Conservation (phyloP, 805 yeast species). For the Tetrapisispora namnaoensis region DNA sequence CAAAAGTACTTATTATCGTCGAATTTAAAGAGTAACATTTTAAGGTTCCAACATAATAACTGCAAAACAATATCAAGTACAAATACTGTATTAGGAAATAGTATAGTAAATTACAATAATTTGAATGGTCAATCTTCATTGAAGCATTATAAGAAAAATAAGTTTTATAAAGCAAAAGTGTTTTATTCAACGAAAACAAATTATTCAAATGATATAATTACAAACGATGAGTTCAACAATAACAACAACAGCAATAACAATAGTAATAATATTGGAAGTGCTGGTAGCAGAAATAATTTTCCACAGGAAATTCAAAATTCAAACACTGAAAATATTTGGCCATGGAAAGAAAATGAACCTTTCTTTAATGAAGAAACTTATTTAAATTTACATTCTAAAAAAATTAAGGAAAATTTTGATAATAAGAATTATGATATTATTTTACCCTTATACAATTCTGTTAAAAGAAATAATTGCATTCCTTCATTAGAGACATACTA, state of each 20-base stretch:
- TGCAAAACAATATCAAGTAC: not conserved
- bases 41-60: slow-evolving; percentile 1
- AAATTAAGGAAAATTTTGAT: slow-evolving; percentile 24
- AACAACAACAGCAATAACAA: not conserved
- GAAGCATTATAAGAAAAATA: not conserved
- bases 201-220: slow-evolving; percentile 1
- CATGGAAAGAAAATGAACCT: slow-evolving; percentile 29
- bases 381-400: slow-evolving; percentile 21
- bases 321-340: not conserved
- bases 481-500: slow-evolving; percentile 48
- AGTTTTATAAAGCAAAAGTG: not conserved
- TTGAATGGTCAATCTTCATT: not conserved
- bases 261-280: not conserved
- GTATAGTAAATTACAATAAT: slow-evolving; percentile 1
- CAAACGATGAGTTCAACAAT: not conserved
- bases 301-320: not conserved
- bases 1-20: slow-evolving; percentile 3
- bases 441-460: slow-evolving; percentile 32
- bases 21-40: slow-evolving; percentile 1
- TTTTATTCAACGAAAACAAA: slow-evolving; percentile 2
- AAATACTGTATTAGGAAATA: not conserved
- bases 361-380: slow-evolving; percentile 26
- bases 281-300: not conserved
- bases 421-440: slow-evolving; percentile 28
- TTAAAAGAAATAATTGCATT: slow-evolving; percentile 34